Base-by-base conservation (phyloP, 495 filamentous ascomycete genomes). In the Daldinia loculata region DNA sequence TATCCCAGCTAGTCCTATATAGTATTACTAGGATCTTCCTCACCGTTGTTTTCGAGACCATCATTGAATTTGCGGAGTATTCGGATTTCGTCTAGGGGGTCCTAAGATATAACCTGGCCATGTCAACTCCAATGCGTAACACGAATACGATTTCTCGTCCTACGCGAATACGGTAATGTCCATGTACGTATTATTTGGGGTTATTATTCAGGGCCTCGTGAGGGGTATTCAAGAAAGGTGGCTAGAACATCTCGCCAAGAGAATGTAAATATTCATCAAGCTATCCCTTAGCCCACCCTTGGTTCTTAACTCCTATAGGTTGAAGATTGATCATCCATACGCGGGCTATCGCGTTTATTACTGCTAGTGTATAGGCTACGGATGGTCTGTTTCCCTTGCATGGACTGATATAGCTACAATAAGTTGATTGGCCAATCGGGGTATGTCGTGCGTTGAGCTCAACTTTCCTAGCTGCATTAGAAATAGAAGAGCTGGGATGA, bases 71-170 rank as follows among this genome's bases (percentile, higher is more conserved):
- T 12, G 9, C 43, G 19, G 17, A 48, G 43, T 12, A 22, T 24
- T 3, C 19, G 9, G 17, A 22, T 12, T 12, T 24, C 19, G 2
- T 48, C 19, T 17, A 17, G 0, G 38, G 38, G 4, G 8, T 12
- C 8, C 4, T 48, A 22, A 11, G 17, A 48, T 48, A 12, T 22
- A 9, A 11, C 43, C 7, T 22, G n/a, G n/a, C 41, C 41, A 8
- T 45, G 2, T 19, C 41, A 11, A 45, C 41, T 9, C 43, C n/a
- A 45, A 45, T 3, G 27, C 17, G 7, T 39, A 55, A 67, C 17
- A 55, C 64, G 64, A 67, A 67, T 67, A 67, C 64, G 64, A 67
- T 56, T 29, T 5, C 27, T 38, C 19, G 6, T 45, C 39, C n/a
- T 30, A 38, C 26, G 22, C 53, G 53, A 39, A 66, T 58, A 58